These are phyloP conservation scores for Leccinum subtestaceum DNA, from an alignment of 768 basidiomycete genomes.

Conservation along the genomic window DNA sequence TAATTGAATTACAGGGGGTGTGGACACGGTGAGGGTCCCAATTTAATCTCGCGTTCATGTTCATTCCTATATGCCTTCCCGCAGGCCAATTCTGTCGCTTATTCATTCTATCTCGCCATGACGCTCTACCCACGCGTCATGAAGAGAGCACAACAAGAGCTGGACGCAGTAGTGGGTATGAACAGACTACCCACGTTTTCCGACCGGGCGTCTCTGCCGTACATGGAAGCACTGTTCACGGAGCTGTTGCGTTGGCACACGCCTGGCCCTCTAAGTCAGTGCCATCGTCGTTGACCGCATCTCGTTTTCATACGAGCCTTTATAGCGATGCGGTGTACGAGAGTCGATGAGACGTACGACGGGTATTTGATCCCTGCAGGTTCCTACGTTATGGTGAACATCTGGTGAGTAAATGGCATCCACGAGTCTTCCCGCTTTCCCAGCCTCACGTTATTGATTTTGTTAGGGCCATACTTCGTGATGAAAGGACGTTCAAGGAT, in stretches of 20 bases:
- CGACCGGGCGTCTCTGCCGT: constrained; percentile 25
- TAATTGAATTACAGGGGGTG: constrained; percentile 15
- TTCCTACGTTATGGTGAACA: constrained; percentile 17
- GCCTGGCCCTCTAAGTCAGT: constrained; percentile 14
- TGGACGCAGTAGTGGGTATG: constrained; percentile 26
- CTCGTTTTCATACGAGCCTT: neutral
- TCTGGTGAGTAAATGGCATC: constrained; percentile 8
- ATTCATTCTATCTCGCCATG: constrained; percentile 29
- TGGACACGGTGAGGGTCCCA: constrained; percentile 17
- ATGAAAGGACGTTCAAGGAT: constrained; percentile 15
- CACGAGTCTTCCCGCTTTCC: neutral
- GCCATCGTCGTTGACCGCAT: neutral
- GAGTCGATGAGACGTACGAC: constrained; percentile 15
- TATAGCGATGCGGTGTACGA: constrained; percentile 11
- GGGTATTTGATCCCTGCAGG: constrained; percentile 22
- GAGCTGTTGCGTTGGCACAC: constrained; percentile 27
- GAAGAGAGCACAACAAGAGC: constrained; percentile 26
- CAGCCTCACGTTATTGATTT: neutral
- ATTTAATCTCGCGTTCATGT: neutral
- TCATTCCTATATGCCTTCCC: neutral
- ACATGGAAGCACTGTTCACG: constrained; percentile 26
- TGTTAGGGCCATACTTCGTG: constrained; percentile 20
- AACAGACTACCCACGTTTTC: constrained; percentile 22
- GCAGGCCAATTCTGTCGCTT: constrained; percentile 12
- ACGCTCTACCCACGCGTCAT: constrained; percentile 25